Base-by-base conservation (phyloP, 371 early-diverging fungal genomes). In the Mucor circinelloides region DNA sequence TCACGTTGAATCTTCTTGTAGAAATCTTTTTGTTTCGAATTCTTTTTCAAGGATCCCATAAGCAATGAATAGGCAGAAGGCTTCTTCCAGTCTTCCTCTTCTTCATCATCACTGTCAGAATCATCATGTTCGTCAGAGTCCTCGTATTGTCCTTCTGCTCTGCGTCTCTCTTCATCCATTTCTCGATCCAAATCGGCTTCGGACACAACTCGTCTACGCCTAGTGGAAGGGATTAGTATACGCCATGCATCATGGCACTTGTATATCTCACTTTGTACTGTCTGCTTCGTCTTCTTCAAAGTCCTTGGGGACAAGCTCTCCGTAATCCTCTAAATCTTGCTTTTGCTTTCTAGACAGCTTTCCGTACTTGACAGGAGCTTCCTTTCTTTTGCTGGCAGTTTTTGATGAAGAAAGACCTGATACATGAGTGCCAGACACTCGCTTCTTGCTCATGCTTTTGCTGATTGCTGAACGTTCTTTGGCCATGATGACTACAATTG, bases 251-350 rank as follows among this genome's bases (percentile, higher is more conserved):
- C 27, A 3, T 36, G 3, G 13, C 28, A 3, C 9, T 25, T 63
- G 25, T 19, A 23, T 13, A 27, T 23, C 50, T 67, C 62, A 67
- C 68, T 74, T 74, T 44, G 58, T 31, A 10, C 32, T 42, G 23
- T 67, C 74, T 38, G 66, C 75, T 40, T 69, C 70, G 25, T 76
- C 74, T 15, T 76, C 72, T 21, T 64, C 85, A 40, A 86, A 85
- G 21, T 85, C 86, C 28, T 80, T 78, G 6, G 90, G 90, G n/a
- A 88, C 88, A 15, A 90, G 78, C 66, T 90, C 87, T 60, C 90
- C 90, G 67, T 90, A 90, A 44, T 90, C 90, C 48, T 89, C 86
- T 58, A 90, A 78, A 72, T 85, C 86, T 55, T 85, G 83, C 27
- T 81, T 79, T 66, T 83, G 81, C 65, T 80, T 78, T 64, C 85